These are phyloP conservation scores for Ogataea pignaliae DNA, from an alignment of 805 yeast species.

Conservation along the genomic window DNA sequence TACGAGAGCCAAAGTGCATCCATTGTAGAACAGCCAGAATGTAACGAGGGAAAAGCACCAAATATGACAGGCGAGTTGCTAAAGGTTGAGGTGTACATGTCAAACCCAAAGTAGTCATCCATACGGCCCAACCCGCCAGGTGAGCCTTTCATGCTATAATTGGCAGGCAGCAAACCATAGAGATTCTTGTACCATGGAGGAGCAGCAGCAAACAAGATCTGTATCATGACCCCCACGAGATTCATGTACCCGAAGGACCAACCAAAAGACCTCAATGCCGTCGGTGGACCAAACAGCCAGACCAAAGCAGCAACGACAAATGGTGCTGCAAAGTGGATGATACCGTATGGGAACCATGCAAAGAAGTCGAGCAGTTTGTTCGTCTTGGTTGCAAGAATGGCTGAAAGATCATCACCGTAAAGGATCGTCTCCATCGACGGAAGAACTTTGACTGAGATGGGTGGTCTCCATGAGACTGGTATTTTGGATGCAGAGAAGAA, in stretches of 20 bases:
- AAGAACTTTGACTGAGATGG: slow-evolving; percentile 81
- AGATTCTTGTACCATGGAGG: slow-evolving; percentile 92
- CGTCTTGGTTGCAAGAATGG: slow-evolving; percentile 72
- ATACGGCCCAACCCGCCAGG: slow-evolving; percentile 92
- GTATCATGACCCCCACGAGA: slow-evolving; percentile 73
- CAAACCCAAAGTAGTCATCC: slow-evolving; percentile 70
- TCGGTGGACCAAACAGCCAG: slow-evolving; percentile 89
- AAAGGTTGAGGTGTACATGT: slow-evolving; percentile 77
- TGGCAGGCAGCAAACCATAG: slow-evolving; percentile 82
- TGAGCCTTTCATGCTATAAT: slow-evolving; percentile 83
- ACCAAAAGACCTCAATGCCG: slow-evolving; percentile 73
- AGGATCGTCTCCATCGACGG: slow-evolving; percentile 91
- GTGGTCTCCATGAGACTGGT: slow-evolving; percentile 72
- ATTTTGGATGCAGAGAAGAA: slow-evolving; percentile 75
- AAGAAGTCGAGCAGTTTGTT: slow-evolving; percentile 65
- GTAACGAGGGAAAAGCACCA: slow-evolving; percentile 73
- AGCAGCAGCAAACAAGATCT: slow-evolving; percentile 82
- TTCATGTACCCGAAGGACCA: slow-evolving; percentile 95
- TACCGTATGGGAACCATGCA: slow-evolving; percentile 94
- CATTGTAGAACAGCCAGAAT: slow-evolving; percentile 89
- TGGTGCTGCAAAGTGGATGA: slow-evolving; percentile 82
- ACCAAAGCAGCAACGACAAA: slow-evolving; percentile 75
- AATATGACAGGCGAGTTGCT: slow-evolving; percentile 83
- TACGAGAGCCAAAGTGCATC: slow-evolving; percentile 80
- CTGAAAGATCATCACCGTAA: slow-evolving; percentile 86